Conservation (phyloP, 345 rosid species). For the Alliaria petiolata region DNA sequence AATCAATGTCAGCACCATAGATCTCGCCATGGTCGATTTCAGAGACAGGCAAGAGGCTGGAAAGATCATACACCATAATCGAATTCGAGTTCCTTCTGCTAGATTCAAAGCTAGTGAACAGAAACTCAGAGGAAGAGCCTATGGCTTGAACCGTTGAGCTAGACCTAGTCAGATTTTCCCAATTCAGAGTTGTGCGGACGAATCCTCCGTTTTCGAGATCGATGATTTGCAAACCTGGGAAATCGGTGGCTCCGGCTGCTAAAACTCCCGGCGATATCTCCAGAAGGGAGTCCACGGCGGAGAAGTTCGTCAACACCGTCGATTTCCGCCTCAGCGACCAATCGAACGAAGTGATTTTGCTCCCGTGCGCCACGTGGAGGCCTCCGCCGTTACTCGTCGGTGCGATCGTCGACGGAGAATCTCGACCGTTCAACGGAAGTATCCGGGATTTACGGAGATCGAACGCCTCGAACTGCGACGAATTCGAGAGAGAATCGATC, state of each 20-base stretch:
- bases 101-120: slow-evolving; percentile 91
- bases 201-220: slow-evolving; percentile 67
- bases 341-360: slow-evolving; percentile 89
- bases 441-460: slow-evolving; percentile 56
- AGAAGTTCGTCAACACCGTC: slow-evolving; percentile 69
- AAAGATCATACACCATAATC: slow-evolving; percentile 72
- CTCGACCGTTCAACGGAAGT: slow-evolving; percentile 67
- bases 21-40: slow-evolving; percentile 77
- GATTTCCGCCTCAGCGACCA: slow-evolving; percentile 72
- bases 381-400: slow-evolving; percentile 55
- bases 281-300: slow-evolving; percentile 76
- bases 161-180: slow-evolving; percentile 72
- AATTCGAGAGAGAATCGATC: slow-evolving; percentile 48
- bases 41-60: slow-evolving; percentile 49
- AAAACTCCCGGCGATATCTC: slow-evolving; percentile 54
- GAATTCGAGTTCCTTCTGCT: slow-evolving; percentile 82
- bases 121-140: slow-evolving; percentile 51
- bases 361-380: slow-evolving; percentile 79
- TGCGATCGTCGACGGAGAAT: slow-evolving; percentile 56
- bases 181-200: slow-evolving; percentile 50
- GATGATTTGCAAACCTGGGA: slow-evolving; percentile 75
- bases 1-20: slow-evolving; percentile 69
- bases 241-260: slow-evolving; percentile 90
- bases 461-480: slow-evolving; percentile 73
- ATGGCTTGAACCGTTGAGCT: slow-evolving; percentile 85